Conservation (phyloP, 345 rosid species). For the Bruguiera gymnorhiza region DNA sequence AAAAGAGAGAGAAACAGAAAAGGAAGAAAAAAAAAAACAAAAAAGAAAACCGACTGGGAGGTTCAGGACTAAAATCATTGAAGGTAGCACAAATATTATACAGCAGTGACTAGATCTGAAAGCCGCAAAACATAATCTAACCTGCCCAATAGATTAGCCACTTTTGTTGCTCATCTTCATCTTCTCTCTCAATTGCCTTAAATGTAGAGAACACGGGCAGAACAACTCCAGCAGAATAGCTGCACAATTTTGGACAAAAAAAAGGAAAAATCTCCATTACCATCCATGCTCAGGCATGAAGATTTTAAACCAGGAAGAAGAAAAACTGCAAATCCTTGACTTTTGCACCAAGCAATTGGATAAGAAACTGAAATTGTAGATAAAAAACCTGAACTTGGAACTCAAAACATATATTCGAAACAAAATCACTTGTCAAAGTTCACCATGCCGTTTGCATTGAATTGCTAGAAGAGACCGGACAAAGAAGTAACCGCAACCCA, state of each 20-base stretch:
- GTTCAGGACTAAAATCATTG: not conserved
- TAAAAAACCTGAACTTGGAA: not conserved
- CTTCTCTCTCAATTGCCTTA: conserved; percentile 68
- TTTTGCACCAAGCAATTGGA: not conserved
- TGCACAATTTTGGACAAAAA: conserved; percentile 25
- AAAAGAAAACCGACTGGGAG: not conserved
- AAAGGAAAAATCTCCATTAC: not conserved
- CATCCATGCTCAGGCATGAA: too few relatives aligned
- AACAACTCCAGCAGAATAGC: conserved; percentile 74
- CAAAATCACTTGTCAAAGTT: conserved; percentile 15
- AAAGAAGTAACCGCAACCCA: conserved; percentile 67
- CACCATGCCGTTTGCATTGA: conserved; percentile 81
- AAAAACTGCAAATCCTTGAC: not conserved
- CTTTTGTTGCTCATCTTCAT: conserved; percentile 41
- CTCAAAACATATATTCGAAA: not conserved
- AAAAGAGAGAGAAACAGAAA: not conserved
- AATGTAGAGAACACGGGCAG: conserved; percentile 84
- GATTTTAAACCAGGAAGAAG: too few relatives aligned
- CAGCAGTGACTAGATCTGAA: too few relatives aligned
- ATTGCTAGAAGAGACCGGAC: conserved; percentile 61
- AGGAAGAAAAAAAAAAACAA: not conserved
- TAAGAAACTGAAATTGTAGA: not conserved
- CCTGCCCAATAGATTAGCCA: conserved; percentile 52
- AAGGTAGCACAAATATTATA: not conserved
- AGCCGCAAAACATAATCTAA: not conserved